phyloP scores from a whole-genome alignment of 345 rosid species.

The Linum tenue region DNA sequence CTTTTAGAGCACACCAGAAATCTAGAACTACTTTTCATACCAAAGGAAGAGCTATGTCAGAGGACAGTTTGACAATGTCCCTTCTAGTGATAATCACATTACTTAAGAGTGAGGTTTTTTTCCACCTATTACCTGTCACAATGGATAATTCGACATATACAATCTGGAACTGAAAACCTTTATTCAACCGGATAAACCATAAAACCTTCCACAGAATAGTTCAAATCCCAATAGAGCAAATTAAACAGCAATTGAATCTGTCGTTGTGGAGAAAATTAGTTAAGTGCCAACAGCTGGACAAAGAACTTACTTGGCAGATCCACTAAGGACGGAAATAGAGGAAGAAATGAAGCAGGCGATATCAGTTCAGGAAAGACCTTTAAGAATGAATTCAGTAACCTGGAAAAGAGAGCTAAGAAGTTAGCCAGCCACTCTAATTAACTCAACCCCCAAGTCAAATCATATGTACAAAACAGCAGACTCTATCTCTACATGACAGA shows the following conservation, averaged over 20 bases:
- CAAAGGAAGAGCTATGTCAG: too few relatives aligned
- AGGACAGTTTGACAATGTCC: too few relatives aligned
- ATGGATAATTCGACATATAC: too few relatives aligned
- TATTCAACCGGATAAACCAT: too few relatives aligned
- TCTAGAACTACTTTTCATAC: too few relatives aligned
- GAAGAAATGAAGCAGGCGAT: constrained; percentile 90
- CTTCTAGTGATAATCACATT: too few relatives aligned
- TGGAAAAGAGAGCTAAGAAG: constrained; percentile 23
- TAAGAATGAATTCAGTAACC: constrained; percentile 67
- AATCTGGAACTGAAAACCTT: too few relatives aligned
- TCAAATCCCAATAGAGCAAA: too few relatives aligned
- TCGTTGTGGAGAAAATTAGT: neutral
- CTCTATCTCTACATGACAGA: too few relatives aligned
- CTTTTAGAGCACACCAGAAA: neutral
- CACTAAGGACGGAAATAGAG: constrained; percentile 70
- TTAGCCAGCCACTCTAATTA: constrained; percentile 5
- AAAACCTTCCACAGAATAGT: too few relatives aligned
- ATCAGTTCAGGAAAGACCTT: constrained; percentile 67
- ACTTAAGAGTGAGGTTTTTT: too few relatives aligned
- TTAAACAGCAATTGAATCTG: neutral
- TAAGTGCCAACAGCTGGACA: neutral
- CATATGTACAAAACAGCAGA: neutral
- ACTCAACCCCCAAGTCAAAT: neutral
- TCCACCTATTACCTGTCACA: too few relatives aligned
- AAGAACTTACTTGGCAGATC: constrained; percentile 77